Base-by-base conservation (phyloP, 371 early-diverging fungal species). In the Apophysomyces sp. region DNA sequence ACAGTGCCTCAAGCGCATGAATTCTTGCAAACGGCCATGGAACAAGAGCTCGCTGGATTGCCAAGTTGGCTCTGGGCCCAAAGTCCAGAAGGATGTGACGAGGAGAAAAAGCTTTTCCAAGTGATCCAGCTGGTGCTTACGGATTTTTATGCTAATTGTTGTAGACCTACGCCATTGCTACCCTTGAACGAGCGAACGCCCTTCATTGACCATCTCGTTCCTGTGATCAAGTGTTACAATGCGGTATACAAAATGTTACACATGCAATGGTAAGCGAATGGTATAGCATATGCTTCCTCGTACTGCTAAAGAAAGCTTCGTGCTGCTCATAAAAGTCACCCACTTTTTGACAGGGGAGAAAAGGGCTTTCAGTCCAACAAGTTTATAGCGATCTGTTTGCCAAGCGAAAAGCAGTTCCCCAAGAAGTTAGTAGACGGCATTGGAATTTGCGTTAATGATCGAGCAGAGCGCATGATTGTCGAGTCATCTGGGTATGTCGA, bases 331-430 rank as follows among this genome's bases (percentile, higher is more conserved):
- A 8, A 52, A 13, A 26, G 16, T n/a, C n/a, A 1, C 34, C 1
- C 34, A 13, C 16, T 52, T 60, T 52, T 21, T 52, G 52, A n/a
- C 21, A 60, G 60, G 51, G 60, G 31, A 11, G 60, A 60, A 52
- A 60, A 52, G 16, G 32, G 53, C 28, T 24, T 52, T 30, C 16
- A 29, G 15, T 16, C 60, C 15, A 60, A 60, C 52, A 29, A 36
- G 24, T 60, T 60, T 24, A 34, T 60, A 6, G 60, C 15, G 2
- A 60, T 60, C 7, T 60, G 60, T 24, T 24, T 60, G 32, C 51
- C 60, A 0, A 26, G 36, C 21, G 60, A 52, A 24, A 32, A 34
- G 21, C n/a, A 49, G 24, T 18, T 60, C 6, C 51, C 60, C 9
- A 52, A 36, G 21, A 60, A 60, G 36, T 15, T 60, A 32, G 27